These are phyloP conservation scores for Rhododendron ferrugineum DNA, from an alignment of 148 eudicot species.

Conservation along the genomic window DNA sequence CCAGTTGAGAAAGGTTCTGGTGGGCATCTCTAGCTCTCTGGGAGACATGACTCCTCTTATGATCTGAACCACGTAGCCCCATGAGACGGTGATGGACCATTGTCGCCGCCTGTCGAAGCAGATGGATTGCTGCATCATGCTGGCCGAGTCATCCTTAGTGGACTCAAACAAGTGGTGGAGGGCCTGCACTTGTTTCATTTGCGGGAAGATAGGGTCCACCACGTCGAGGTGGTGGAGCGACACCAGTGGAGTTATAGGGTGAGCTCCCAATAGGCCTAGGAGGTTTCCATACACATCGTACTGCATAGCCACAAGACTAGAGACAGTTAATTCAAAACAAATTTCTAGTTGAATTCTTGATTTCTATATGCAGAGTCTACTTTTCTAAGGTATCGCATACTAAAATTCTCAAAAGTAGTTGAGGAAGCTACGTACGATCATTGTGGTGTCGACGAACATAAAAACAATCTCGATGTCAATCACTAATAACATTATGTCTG, in stretches of 20 bases:
- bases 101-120: conserved; percentile 34
- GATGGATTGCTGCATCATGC: conserved; percentile 45
- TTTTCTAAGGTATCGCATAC: not conserved
- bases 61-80: conserved; percentile 48
- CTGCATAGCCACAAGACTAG: conserved; percentile 18
- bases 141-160: conserved; percentile 29
- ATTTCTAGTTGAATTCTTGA: not conserved
- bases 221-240: conserved; percentile 50
- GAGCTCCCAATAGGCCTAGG: conserved; percentile 46
- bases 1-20: conserved; percentile 49
- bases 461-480: not conserved
- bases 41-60: conserved; percentile 41
- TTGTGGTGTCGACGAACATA: not conserved
- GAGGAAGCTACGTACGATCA: not conserved
- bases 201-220: conserved; percentile 42
- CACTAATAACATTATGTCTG: not conserved
- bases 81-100: conserved; percentile 45
- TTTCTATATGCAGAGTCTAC: not conserved
- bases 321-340: not conserved
- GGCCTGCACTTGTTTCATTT: conserved; percentile 25
- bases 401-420: not conserved
- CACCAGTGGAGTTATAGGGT: conserved; percentile 43
- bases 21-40: conserved; percentile 47
- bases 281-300: conserved; percentile 48
- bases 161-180: conserved; percentile 29